Percentiles rank a stretch among this genome's conserved stretches.
Conservation (phyloP, 495 filamentous ascomycete species). For the Hyphodiscus hymeniophilus region DNA sequence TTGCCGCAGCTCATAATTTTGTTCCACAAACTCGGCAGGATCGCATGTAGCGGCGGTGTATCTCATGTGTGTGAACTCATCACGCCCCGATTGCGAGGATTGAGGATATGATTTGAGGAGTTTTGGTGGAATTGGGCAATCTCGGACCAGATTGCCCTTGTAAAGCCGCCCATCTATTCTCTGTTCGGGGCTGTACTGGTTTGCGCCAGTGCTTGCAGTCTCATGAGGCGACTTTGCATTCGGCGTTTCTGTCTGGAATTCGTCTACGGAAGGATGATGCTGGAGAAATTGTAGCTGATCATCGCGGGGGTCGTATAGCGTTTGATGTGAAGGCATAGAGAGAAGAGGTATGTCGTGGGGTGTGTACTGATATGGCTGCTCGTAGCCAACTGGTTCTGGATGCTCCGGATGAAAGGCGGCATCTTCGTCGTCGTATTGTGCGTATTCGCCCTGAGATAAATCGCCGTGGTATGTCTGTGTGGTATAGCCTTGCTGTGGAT, state of each 20-base stretch:
- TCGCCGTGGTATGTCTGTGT: too few species aligned
- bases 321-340: not conserved
- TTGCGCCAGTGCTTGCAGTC: not conserved
- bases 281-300: not conserved
- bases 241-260: too few species aligned
- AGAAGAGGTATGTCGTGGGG: constrained; percentile 43
- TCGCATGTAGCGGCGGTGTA: constrained; percentile 97
- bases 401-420: constrained; percentile 61
- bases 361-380: constrained; percentile 54
- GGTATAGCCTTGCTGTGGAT: too few species aligned
- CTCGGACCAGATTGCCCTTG: constrained; percentile 92
- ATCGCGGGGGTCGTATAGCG: not conserved
- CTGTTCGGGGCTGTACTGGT: constrained; percentile 33
- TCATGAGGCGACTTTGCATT: too few species aligned
- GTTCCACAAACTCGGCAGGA: constrained; percentile 73
- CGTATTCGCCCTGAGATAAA: too few species aligned
- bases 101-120: constrained; percentile 80
- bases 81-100: constrained; percentile 69
- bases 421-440: too few species aligned
- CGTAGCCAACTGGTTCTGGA: constrained; percentile 76
- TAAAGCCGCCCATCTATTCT: constrained; percentile 91
- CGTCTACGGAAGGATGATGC: not conserved
- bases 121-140: constrained; percentile 90
- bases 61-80: constrained; percentile 98
- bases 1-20: constrained; percentile 90